A percentile compares a stretch with the other conserved stretches of the same genome.
These are phyloP conservation scores for fission yeast (Schizosaccharomyces pombe) DNA, from an alignment of 805 yeast genomes.

Conservation along the genomic window DNA sequence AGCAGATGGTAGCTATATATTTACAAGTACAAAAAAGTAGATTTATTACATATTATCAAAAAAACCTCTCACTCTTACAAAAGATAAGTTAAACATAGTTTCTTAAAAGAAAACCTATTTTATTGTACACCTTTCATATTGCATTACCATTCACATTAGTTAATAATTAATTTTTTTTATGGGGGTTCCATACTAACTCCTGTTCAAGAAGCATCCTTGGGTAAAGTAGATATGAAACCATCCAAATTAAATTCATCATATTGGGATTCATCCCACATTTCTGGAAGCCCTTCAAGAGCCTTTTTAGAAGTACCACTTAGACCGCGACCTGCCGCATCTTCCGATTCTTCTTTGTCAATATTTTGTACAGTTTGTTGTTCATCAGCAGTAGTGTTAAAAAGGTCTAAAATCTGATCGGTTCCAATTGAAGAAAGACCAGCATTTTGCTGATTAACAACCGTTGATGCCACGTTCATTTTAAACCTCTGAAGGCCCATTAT, in stretches of 20 bases:
- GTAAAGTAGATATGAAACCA: constrained; percentile 43
- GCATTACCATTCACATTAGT: background rate
- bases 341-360: constrained; percentile 16
- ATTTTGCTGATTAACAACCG: constrained; percentile 89
- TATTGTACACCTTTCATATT: background rate
- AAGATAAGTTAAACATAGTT: no score
- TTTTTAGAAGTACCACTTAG: constrained; percentile 49
- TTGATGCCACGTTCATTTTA: constrained; percentile 90
- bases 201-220: background rate
- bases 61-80: no score
- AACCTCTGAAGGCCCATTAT: constrained; percentile 95
- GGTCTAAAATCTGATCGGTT: constrained; percentile 73
- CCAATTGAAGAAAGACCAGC: constrained; percentile 93
- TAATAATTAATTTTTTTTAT: background rate
- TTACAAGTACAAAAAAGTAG: no score
- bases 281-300: constrained; percentile 71
- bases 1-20: no score
- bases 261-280: constrained; percentile 88
- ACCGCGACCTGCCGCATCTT: constrained; percentile 39
- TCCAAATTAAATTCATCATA: constrained; percentile 93
- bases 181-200: background rate
- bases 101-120: background rate
- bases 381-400: constrained; percentile 49
- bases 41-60: background rate
- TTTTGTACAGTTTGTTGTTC: constrained; percentile 13